Conservation (phyloP, 192 early-diverging fungal genomes). For the Thamnidium elegans region DNA sequence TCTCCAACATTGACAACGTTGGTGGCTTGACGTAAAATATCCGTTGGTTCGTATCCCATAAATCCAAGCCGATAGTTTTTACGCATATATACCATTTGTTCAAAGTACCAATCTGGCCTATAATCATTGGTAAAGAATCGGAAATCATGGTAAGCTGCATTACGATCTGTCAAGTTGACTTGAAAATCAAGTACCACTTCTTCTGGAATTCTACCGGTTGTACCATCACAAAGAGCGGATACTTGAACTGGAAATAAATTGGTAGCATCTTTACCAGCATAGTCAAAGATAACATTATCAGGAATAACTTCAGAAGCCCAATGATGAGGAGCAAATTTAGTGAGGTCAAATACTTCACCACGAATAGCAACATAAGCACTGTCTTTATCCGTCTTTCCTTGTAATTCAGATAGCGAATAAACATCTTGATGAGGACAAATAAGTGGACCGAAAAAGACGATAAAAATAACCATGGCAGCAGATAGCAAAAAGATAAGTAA, state of each 20-base stretch:
- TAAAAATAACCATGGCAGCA: constrained; percentile 83
- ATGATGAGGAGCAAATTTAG: constrained; percentile 57
- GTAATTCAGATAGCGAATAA: constrained; percentile 62
- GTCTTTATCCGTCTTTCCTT: constrained; percentile 33
- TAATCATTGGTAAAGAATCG: constrained; percentile 65
- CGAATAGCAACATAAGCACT: constrained; percentile 70
- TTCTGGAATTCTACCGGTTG: constrained; percentile 52
- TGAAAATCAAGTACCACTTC: constrained; percentile 51
- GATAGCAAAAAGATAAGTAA: constrained; percentile 80
- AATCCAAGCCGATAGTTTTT: constrained; percentile 66
- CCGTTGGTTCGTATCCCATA: constrained; percentile 60
- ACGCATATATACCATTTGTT: constrained; percentile 62
- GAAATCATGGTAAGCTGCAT: constrained; percentile 70
- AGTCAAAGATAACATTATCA: constrained; percentile 25
- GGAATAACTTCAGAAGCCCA: constrained; percentile 48
- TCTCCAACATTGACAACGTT: constrained; percentile 37
- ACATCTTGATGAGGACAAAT: constrained; percentile 76
- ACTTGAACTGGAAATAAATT: constrained; percentile 72
- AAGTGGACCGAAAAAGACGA: constrained; percentile 69
- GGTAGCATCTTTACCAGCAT: constrained; percentile 64
- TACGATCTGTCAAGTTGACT: constrained; percentile 43
- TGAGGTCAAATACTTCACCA: constrained; percentile 80
- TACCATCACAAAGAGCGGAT: constrained; percentile 61
- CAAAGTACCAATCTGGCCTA: constrained; percentile 69
- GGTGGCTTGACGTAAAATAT: constrained; percentile 54